Conservation (phyloP, 352 stramenopile species). For the Blastocystis sp. region DNA sequence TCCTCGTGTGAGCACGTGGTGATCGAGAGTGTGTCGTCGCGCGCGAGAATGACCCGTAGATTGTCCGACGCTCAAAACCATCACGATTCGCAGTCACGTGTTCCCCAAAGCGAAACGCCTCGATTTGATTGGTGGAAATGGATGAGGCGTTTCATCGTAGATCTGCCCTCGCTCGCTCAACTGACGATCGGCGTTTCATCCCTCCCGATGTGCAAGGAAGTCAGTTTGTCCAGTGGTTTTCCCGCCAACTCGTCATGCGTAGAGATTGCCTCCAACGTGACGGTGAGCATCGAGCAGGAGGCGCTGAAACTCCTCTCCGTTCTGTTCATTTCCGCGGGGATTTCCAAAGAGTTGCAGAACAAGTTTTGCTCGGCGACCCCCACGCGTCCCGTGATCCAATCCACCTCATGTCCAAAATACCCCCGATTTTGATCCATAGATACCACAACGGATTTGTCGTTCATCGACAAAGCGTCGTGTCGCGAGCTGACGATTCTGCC, state of each 20-base stretch:
- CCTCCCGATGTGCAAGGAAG: background rate
- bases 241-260: background rate
- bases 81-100: background rate
- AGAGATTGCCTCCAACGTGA: background rate
- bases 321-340: background rate
- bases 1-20: background rate
- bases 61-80: background rate
- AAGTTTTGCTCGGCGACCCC: background rate
- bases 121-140: background rate
- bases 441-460: background rate
- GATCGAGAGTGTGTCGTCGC: background rate
- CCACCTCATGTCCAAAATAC: background rate
- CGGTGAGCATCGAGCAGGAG: background rate
- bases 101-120: background rate
- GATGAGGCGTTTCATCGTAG: background rate
- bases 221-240: background rate
- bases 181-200: background rate
- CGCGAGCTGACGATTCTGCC: background rate
- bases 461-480: background rate
- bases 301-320: background rate
- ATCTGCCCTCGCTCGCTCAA: background rate
- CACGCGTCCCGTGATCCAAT: background rate
- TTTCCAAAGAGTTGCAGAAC: background rate
- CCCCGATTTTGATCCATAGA: background rate
- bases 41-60: background rate